Evolutionary conservation across 768 basidiomycete species (phyloP).

Genomic region (Amanita pallidorosea): DNA sequence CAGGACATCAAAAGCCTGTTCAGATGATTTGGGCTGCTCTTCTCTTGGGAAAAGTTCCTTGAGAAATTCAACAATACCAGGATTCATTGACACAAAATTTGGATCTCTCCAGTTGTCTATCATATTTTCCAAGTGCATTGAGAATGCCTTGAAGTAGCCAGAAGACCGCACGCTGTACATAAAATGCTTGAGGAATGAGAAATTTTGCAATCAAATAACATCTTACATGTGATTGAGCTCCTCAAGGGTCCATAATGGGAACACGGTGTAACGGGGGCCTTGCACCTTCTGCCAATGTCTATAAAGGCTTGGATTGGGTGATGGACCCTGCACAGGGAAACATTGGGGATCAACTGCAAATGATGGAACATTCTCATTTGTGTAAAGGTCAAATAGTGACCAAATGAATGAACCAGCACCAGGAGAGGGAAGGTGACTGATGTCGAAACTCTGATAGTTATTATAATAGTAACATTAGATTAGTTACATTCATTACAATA

Average conservation of each 20-base stretch:
- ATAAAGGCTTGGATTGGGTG: background rate
- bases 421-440: constrained; percentile 3
- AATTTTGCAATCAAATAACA: background rate
- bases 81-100: background rate
- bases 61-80: background rate
- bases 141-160: background rate
- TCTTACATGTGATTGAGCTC: background rate
- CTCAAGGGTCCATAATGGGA: background rate
- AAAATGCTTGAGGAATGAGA: background rate
- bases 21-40: background rate
- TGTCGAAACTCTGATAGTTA: too few relatives aligned
- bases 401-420: background rate
- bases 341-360: background rate
- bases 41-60: background rate
- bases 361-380: background rate
- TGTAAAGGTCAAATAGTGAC: background rate
- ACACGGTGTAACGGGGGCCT: background rate
- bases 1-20: background rate
- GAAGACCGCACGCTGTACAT: background rate
- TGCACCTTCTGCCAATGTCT: background rate
- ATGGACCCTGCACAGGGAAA: background rate
- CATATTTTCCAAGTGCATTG: background rate
- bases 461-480: too few relatives aligned
- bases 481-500: too few relatives aligned
- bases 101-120: background rate